A percentile compares a stretch with the other conserved stretches of the same genome.
Evolutionary conservation across 352 stramenopile species (phyloP).

Genomic region (Pythium volutum): DNA sequence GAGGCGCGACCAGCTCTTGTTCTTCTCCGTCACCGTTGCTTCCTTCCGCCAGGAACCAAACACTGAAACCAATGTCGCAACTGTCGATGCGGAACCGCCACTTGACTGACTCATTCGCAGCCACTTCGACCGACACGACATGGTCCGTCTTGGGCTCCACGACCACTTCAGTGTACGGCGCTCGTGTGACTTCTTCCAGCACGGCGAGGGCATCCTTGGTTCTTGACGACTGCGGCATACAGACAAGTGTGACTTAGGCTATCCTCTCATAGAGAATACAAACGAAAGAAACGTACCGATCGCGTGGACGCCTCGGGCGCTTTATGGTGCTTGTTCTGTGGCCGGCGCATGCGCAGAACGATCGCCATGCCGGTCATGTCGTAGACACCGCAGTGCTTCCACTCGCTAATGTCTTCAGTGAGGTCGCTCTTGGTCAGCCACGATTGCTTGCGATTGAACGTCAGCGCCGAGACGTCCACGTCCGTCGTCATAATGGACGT

Average conservation of each 20-base stretch:
- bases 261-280: too few species aligned
- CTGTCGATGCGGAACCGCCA: constrained; percentile 55
- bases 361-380: constrained; percentile 52
- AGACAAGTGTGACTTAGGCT: neutral
- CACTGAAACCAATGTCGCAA: constrained; percentile 53
- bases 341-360: constrained; percentile 37
- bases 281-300: too few species aligned
- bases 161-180: constrained; percentile 30
- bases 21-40: constrained; percentile 20
- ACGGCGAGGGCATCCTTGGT: constrained; percentile 35
- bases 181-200: constrained; percentile 24
- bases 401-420: constrained; percentile 45
- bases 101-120: constrained; percentile 34
- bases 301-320: constrained; percentile 6
- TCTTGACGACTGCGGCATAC: constrained; percentile 9
- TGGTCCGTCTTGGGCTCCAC: constrained; percentile 44
- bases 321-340: constrained; percentile 43
- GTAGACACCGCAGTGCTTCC: constrained; percentile 47
- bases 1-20: constrained; percentile 33
- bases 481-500: constrained; percentile 55
- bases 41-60: constrained; percentile 39
- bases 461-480: constrained; percentile 37
- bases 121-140: constrained; percentile 46
- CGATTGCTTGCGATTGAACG: constrained; percentile 41
- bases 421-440: constrained; percentile 46